A percentile compares a stretch with the other conserved stretches of the same genome.
These are phyloP conservation scores for Polygonum maritimum DNA, from an alignment of 148 eudicot genomes.

Conservation along the genomic window DNA sequence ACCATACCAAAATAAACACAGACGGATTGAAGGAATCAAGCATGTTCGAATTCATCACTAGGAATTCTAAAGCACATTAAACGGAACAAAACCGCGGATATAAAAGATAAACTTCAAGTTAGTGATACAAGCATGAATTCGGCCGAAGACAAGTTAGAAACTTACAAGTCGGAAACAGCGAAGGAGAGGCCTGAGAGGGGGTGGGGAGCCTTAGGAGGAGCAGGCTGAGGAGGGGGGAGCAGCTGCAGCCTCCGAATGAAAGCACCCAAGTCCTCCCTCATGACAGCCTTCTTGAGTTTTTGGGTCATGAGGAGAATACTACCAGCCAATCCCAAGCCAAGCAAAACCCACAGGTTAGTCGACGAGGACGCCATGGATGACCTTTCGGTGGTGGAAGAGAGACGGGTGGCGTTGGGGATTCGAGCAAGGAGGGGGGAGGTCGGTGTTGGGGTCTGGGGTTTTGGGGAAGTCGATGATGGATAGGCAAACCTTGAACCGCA, in stretches of 20 bases:
- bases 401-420: neutral
- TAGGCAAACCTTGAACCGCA: slow-evolving; percentile 3
- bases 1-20: neutral
- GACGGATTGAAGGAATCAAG: neutral
- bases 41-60: neutral
- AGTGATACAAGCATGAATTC: neutral
- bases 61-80: neutral
- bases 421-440: neutral
- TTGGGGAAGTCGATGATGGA: neutral
- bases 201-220: slow-evolving; percentile 95
- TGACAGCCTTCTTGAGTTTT: slow-evolving; percentile 46
- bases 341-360: slow-evolving; percentile 70
- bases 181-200: slow-evolving; percentile 73
- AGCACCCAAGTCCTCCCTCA: slow-evolving; percentile 72
- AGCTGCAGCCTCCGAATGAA: slow-evolving; percentile 56
- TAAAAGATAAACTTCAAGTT: neutral
- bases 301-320: slow-evolving; percentile 59
- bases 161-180: slow-evolving; percentile 86
- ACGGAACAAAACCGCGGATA: neutral
- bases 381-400: neutral
- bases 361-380: slow-evolving; percentile 57
- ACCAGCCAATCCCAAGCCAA: slow-evolving; percentile 90
- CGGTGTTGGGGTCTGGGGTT: slow-evolving; percentile 8
- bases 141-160: neutral
- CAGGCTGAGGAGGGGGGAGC: slow-evolving; percentile 92